A percentile compares a stretch with the other conserved stretches of the same genome.
Conservation (phyloP, 441 rosid genomes). For the Populus hybrid region DNA sequence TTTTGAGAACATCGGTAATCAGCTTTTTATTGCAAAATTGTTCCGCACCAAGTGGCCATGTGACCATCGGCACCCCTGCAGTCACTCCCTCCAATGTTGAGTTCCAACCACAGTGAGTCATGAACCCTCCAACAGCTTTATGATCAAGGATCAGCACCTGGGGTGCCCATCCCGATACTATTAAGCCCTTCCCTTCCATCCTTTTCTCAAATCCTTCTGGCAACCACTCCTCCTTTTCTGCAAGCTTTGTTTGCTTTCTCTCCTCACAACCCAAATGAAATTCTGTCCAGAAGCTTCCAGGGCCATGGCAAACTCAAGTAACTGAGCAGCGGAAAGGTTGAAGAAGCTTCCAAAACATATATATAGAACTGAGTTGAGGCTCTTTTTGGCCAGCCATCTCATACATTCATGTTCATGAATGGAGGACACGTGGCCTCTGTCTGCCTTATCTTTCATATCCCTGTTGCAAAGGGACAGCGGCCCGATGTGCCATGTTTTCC, state of each 20-base stretch:
- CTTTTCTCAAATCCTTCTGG: slow-evolving; percentile 31
- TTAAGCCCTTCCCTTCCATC: slow-evolving; percentile 24
- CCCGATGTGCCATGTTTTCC: slow-evolving; percentile 41
- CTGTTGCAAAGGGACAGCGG: slow-evolving; percentile 39
- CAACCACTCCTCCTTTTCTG: slow-evolving; percentile 27
- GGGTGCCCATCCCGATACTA: slow-evolving; percentile 33
- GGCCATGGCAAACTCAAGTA: slow-evolving; percentile 41
- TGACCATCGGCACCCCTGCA: slow-evolving; percentile 30
- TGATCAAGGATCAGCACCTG: slow-evolving; percentile 33
- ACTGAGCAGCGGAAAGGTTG: slow-evolving; percentile 25
- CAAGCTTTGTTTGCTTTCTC: background rate
- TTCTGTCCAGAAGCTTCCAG: slow-evolving; percentile 39
- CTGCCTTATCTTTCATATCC: slow-evolving; percentile 22
- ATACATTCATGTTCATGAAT: slow-evolving; percentile 36
- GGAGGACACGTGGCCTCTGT: slow-evolving; percentile 27
- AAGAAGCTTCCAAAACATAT: slow-evolving; percentile 46
- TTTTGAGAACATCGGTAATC: slow-evolving; percentile 20
- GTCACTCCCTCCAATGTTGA: slow-evolving; percentile 19
- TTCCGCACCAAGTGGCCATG: slow-evolving; percentile 30
- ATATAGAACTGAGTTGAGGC: slow-evolving; percentile 39
- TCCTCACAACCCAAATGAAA: slow-evolving; percentile 50
- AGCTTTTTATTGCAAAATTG: slow-evolving; percentile 38
- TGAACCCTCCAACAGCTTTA: slow-evolving; percentile 26
- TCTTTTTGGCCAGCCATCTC: slow-evolving; percentile 38
- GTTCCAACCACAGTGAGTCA: slow-evolving; percentile 42